Evolutionary conservation across 306 rosid genomes (phyloP).

Genomic region (Datisca glomerata): DNA sequence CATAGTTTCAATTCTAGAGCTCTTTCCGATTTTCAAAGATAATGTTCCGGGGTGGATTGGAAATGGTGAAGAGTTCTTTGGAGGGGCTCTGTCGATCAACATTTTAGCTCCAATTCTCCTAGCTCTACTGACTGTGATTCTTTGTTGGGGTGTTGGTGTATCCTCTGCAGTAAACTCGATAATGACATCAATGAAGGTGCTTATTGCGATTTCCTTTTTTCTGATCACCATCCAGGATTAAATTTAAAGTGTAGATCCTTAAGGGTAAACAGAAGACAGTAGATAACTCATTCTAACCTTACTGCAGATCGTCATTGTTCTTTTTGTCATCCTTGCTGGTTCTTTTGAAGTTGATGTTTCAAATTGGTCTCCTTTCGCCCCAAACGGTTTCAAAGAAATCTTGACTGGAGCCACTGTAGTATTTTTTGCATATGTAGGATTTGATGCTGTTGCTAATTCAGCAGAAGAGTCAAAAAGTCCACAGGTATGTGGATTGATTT

Average conservation of each 20-base stretch:
- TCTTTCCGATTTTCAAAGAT: slow-evolving; percentile 66
- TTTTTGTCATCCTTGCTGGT: slow-evolving; percentile 62
- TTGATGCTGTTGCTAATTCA: slow-evolving; percentile 99
- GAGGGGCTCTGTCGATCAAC: slow-evolving; percentile 68
- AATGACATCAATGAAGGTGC: slow-evolving; percentile 86
- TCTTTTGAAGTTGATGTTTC: slow-evolving; percentile 88
- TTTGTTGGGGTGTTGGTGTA: slow-evolving; percentile 75
- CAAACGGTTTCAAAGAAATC: slow-evolving; percentile 54
- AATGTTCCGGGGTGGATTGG: slow-evolving; percentile 88
- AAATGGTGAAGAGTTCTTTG: slow-evolving; percentile 63
- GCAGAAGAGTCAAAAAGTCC: slow-evolving; percentile 97
- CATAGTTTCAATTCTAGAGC: slow-evolving; percentile 54
- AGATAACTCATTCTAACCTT: slow-evolving; percentile 5
- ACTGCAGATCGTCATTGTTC: slow-evolving; percentile 66
- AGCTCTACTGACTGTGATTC: slow-evolving; percentile 53
- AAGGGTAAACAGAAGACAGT: slow-evolving; percentile 5
- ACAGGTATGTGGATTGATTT: slow-evolving; percentile 41
- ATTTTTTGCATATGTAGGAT: slow-evolving; percentile 95
- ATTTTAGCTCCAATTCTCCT: slow-evolving; percentile 79
- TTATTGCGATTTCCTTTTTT: slow-evolving; percentile 10
- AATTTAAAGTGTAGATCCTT: neutral
- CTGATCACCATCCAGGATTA: no score
- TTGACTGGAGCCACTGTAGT: slow-evolving; percentile 96
- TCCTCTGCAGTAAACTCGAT: slow-evolving; percentile 68
- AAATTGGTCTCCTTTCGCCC: slow-evolving; percentile 97